Evolutionary conservation across 1,139 yeast genomes (phyloP).

Genomic region (Taiozyma onychis): DNA sequence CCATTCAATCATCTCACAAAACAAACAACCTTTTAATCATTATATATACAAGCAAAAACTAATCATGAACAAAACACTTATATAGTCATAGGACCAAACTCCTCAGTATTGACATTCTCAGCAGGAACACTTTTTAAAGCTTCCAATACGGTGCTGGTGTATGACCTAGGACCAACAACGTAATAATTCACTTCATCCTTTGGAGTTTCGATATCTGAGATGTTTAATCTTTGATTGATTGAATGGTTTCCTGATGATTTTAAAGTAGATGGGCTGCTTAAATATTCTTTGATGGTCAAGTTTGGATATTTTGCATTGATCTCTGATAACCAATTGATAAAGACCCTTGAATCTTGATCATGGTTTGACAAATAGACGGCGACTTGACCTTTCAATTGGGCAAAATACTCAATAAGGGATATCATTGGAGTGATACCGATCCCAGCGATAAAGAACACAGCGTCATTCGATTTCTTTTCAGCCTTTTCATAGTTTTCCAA

Average conservation of each 20-base stretch:
- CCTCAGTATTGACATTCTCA: slow-evolving; percentile 17
- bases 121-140: slow-evolving; percentile 11
- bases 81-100: slow-evolving; percentile 19
- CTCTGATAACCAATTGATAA: slow-evolving; percentile 11
- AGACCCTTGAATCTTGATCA: slow-evolving; percentile 8
- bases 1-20: background rate
- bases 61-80: background rate
- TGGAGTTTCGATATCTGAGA: slow-evolving; percentile 8
- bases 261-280: background rate
- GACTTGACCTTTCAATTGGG: slow-evolving; percentile 13
- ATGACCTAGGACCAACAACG: slow-evolving; percentile 19
- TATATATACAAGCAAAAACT: background rate
- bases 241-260: slow-evolving; percentile 3
- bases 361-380: slow-evolving; percentile 15
- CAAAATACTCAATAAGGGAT: slow-evolving; percentile 18
- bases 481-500: slow-evolving; percentile 25
- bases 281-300: slow-evolving; percentile 5
- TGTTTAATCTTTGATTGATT: slow-evolving; percentile 6
- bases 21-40: too few species aligned
- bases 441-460: slow-evolving; percentile 53
- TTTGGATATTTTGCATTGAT: slow-evolving; percentile 10
- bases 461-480: slow-evolving; percentile 23
- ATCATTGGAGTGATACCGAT: slow-evolving; percentile 59
- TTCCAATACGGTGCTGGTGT: slow-evolving; percentile 12
- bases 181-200: slow-evolving; percentile 7